Percentiles rank a stretch among this genome's conserved stretches.
Evolutionary conservation across 2,329 filamentous ascomycete species (phyloP).

Genomic region (Fusarium continuum): DNA sequence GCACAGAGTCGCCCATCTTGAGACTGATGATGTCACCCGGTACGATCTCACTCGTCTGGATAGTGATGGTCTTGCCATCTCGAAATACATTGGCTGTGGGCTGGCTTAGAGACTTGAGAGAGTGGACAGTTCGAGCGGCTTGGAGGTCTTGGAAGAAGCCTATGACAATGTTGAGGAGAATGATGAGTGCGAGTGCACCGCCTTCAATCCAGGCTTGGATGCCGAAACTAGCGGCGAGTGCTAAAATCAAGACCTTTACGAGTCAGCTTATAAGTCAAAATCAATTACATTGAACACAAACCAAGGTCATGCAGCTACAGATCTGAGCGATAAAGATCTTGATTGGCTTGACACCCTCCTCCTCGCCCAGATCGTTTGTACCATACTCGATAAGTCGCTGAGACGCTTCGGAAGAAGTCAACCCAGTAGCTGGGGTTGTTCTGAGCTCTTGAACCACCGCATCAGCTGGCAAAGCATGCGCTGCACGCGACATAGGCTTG

Average conservation of each 20-base stretch:
- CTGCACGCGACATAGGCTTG: slow-evolving; percentile 65
- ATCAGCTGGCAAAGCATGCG: slow-evolving; percentile 67
- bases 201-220: slow-evolving; percentile 69
- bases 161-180: slow-evolving; percentile 66
- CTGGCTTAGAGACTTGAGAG: slow-evolving; percentile 51
- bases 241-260: slow-evolving; percentile 59
- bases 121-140: slow-evolving; percentile 59
- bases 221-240: slow-evolving; percentile 64
- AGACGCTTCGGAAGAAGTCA: slow-evolving; percentile 63
- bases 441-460: slow-evolving; percentile 63
- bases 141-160: slow-evolving; percentile 57
- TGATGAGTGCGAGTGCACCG: slow-evolving; percentile 65
- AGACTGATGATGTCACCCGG: slow-evolving; percentile 65
- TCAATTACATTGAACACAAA: slow-evolving; percentile 39
- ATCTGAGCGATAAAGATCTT: slow-evolving; percentile 73
- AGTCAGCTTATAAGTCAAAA: not conserved
- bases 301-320: slow-evolving; percentile 75
- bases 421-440: slow-evolving; percentile 65
- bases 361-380: slow-evolving; percentile 69
- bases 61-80: slow-evolving; percentile 20
- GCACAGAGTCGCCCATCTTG: slow-evolving; percentile 66
- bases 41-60: slow-evolving; percentile 28
- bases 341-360: slow-evolving; percentile 65
- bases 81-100: slow-evolving; percentile 34
- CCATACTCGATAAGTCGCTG: slow-evolving; percentile 65